phyloP scores from a whole-genome alignment of 805 yeast genomes.

The Pichia cabralensis region DNA sequence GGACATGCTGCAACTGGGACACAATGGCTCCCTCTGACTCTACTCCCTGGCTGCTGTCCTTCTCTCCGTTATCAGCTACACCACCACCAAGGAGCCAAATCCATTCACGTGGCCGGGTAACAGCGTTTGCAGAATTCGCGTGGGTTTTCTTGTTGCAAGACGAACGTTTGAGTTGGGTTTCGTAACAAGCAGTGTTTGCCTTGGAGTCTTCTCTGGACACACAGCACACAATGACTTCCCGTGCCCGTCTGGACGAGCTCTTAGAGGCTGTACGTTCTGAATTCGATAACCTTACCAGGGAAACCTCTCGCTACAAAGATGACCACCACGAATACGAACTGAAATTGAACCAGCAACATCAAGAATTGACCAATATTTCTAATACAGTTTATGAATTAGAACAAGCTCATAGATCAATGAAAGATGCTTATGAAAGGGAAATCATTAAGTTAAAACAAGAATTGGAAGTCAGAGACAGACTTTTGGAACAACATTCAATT shows the following conservation, averaged over 20 bases:
- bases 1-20: too few species aligned
- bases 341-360: conserved; percentile 83
- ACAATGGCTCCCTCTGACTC: too few species aligned
- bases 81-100: too few species aligned
- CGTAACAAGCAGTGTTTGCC: too few species aligned
- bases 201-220: too few species aligned
- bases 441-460: conserved; percentile 77
- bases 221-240: conserved; percentile 3
- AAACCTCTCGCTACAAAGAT: conserved; percentile 75
- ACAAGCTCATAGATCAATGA: conserved; percentile 87
- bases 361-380: conserved; percentile 87
- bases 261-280: conserved; percentile 89
- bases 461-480: conserved; percentile 70
- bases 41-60: not conserved
- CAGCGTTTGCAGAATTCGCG: too few species aligned
- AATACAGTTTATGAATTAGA: conserved; percentile 92
- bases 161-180: too few species aligned
- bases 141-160: too few species aligned
- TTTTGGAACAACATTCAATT: conserved; percentile 32
- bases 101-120: too few species aligned
- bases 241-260: conserved; percentile 46
- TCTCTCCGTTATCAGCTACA: too few species aligned
- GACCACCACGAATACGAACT: conserved; percentile 90
- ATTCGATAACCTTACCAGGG: conserved; percentile 74
- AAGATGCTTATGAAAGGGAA: conserved; percentile 93